These are phyloP conservation scores for Nicotiana knightiana DNA, from an alignment of 257 asterid genomes.

Conservation along the genomic window DNA sequence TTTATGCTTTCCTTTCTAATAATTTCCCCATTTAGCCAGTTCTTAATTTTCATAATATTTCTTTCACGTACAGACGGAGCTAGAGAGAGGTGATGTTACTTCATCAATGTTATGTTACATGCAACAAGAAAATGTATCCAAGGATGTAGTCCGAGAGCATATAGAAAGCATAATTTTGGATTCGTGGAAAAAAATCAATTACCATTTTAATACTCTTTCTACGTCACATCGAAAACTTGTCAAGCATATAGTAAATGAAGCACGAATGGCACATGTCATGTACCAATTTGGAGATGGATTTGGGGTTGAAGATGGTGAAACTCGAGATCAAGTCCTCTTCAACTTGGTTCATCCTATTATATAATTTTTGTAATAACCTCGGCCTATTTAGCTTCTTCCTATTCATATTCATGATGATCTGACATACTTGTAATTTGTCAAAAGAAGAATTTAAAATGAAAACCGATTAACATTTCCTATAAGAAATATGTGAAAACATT, in stretches of 20 bases:
- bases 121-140: conserved; percentile 41
- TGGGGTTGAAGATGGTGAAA: conserved; percentile 42
- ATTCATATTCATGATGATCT: neutral
- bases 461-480: too few relatives aligned
- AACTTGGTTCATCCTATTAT: conserved; percentile 36
- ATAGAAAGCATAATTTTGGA: conserved; percentile 14
- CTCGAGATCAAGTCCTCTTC: conserved; percentile 29
- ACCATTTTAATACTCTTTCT: neutral
- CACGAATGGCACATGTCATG: conserved; percentile 32
- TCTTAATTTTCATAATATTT: neutral
- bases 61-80: conserved; percentile 35
- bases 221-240: conserved; percentile 5
- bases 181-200: conserved; percentile 42
- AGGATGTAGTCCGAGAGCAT: conserved; percentile 36
- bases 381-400: neutral
- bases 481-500: too few relatives aligned
- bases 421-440: neutral
- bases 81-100: conserved; percentile 58
- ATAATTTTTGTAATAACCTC: neutral
- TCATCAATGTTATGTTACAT: conserved; percentile 56
- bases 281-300: conserved; percentile 57
- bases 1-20: neutral
- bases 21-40: too few relatives aligned
- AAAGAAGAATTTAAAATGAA: too few relatives aligned
- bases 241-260: conserved; percentile 31